phyloP scores from a whole-genome alignment of 164 flowering plant genomes.

The Liquidambar formosana region DNA sequence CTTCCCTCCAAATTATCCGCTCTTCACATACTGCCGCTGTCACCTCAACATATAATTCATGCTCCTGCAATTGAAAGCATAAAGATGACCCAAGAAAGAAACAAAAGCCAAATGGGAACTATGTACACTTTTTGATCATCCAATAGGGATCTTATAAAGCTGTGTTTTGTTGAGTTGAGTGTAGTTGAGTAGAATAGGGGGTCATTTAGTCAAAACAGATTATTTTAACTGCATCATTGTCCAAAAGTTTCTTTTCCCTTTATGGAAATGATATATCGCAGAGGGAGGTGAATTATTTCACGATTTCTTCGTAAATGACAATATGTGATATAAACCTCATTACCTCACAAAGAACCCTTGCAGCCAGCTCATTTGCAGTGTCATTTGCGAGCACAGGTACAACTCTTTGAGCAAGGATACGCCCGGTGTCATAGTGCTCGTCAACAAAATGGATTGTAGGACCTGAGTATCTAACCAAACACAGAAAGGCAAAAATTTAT shows the following conservation, averaged over 20 bases:
- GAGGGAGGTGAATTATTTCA: not conserved
- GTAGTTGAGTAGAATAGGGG: too few relatives aligned
- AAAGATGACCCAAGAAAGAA: not conserved
- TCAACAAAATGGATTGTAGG: constrained; percentile 91
- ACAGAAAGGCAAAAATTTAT: not conserved
- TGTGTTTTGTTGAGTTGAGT: too few relatives aligned
- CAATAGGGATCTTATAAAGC: too few relatives aligned
- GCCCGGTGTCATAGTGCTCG: constrained; percentile 87
- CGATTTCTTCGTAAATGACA: not conserved
- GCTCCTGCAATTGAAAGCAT: constrained; percentile 48
- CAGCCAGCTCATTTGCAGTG: constrained; percentile 78
- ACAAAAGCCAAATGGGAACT: too few relatives aligned
- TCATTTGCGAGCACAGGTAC: constrained; percentile 79
- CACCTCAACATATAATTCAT: constrained; percentile 65
- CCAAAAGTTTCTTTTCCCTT: not conserved
- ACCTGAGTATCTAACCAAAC: constrained; percentile 67
- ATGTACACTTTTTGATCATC: too few relatives aligned
- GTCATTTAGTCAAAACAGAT: too few relatives aligned
- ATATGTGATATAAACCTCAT: not conserved
- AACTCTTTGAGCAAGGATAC: constrained; percentile 83
- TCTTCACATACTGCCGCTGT: constrained; percentile 74
- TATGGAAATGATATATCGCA: not conserved
- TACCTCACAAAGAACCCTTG: constrained; percentile 84
- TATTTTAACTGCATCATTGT: too few relatives aligned
- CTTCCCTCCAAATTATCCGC: constrained; percentile 72